Base-by-base conservation (phyloP, 495 filamentous ascomycete genomes). In the Staphylotrichum longicolle region DNA sequence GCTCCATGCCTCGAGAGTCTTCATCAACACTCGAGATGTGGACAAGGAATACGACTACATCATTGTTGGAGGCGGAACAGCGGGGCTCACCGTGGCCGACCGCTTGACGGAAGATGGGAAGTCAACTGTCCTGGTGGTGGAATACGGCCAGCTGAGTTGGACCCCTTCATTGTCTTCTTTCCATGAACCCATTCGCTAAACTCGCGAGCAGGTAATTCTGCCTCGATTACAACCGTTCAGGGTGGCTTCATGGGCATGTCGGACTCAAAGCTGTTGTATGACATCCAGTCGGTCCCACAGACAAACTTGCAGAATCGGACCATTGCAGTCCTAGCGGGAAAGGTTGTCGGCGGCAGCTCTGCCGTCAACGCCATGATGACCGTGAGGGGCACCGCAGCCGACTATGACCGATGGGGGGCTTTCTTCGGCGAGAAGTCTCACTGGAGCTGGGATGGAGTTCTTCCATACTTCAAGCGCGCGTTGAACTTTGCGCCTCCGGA, bases 31-130 rank as follows among this genome's bases (percentile, higher is more conserved):
- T n/a, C 40, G 56, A 14, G 54, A 64, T 15, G 55, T 60, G 34
- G 54, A 66, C 3, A 12, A 47, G 27, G 51, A 67, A 5, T 96
- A 87, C 75, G 91, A 96, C 78, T 95, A 92, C 70, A 77, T 96
- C 62, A 88, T 96, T 66, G 83, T 95, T 7, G 91, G 91, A 59
- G 92, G 91, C 50, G 92, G 92, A 66, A 96, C 92, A 30, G 91
- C 92, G 3, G 92, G 92, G 52, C 91, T 91, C 74, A 90, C 93
- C 52, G 88, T 96, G 69, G 92, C 90, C 3, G 73, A 78, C 39
- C 74, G 85, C 10, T 70, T 86, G 33, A 78, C 75, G 14, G 82
- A 82, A 42, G 72, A 78, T 60, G 66, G 72, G 9, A 61, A 72
- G n/a, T 67, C 71, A 1, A 63, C 67, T 0, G 78, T 87, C 2